phyloP scores from a whole-genome alignment of 176 grass and related monocot species.

The Lolium perenne region DNA sequence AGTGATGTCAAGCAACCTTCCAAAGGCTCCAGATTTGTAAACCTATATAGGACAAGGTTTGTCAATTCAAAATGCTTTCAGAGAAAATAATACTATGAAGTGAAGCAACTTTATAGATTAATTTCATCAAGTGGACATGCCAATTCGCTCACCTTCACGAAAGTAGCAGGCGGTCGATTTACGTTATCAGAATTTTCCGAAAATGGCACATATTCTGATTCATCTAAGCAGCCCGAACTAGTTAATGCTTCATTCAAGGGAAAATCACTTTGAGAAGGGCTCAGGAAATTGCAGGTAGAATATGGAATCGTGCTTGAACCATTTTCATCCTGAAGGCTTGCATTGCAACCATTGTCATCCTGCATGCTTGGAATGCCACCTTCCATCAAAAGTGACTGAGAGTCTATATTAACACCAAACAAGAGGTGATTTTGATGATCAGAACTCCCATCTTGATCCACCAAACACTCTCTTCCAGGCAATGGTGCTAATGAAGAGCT shows the following conservation, averaged over 20 bases:
- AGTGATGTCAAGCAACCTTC: slow-evolving; percentile 83
- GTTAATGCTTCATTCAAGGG: slow-evolving; percentile 68
- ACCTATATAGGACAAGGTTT: slow-evolving; percentile 56
- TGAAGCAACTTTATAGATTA: slow-evolving; percentile 1
- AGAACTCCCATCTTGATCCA: slow-evolving; percentile 61
- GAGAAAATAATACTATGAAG: not conserved
- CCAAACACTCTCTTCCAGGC: slow-evolving; percentile 67
- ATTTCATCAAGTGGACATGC: not conserved
- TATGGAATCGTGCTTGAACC: slow-evolving; percentile 59
- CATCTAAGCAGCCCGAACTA: slow-evolving; percentile 63
- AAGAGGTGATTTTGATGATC: slow-evolving; percentile 75
- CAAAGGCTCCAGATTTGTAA: slow-evolving; percentile 73
- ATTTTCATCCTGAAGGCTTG: slow-evolving; percentile 53
- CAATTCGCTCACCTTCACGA: slow-evolving; percentile 76
- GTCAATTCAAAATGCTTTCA: slow-evolving; percentile 31
- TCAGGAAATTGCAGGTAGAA: slow-evolving; percentile 70
- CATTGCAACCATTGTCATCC: slow-evolving; percentile 56
- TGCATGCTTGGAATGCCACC: slow-evolving; percentile 60
- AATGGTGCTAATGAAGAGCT: slow-evolving; percentile 66
- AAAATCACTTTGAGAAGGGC: slow-evolving; percentile 67
- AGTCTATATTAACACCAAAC: slow-evolving; percentile 84
- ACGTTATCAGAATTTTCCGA: slow-evolving; percentile 60
- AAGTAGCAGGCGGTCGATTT: slow-evolving; percentile 60
- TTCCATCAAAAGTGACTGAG: slow-evolving; percentile 78
- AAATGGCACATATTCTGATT: slow-evolving; percentile 55